Evolutionary conservation across 2,329 filamentous ascomycete genomes (phyloP).

Genomic region (Venturia nashicola): DNA sequence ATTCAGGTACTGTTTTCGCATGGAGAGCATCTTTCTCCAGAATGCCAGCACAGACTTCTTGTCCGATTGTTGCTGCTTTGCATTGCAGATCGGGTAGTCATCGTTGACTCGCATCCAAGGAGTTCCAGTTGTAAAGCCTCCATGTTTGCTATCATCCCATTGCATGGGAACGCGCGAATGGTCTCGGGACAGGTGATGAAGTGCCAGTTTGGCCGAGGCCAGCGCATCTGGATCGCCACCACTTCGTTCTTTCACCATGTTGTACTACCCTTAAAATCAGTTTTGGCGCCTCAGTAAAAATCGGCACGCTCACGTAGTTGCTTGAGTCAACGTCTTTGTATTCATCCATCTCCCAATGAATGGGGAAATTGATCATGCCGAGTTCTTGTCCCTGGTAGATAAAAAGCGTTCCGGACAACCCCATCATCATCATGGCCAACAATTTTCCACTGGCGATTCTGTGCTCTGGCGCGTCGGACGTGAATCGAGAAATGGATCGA

Average conservation of each 20-base stretch:
- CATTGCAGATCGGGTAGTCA: conserved; percentile 51
- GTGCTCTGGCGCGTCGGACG: conserved; percentile 32
- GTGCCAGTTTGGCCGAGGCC: conserved; percentile 31
- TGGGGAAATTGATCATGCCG: conserved; percentile 45
- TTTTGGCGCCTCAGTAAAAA: conserved; percentile 14
- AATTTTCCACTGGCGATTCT: conserved; percentile 39
- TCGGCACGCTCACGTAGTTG: conserved; percentile 28
- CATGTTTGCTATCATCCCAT: conserved; percentile 49
- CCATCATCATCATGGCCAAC: conserved; percentile 37
- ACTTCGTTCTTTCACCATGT: conserved; percentile 13
- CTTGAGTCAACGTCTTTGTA: conserved; percentile 53
- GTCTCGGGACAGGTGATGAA: conserved; percentile 51
- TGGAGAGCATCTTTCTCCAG: conserved; percentile 46
- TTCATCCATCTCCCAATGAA: conserved; percentile 35
- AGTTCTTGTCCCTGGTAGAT: conserved; percentile 52
- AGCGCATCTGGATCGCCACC: conserved; percentile 23
- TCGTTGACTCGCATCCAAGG: conserved; percentile 65
- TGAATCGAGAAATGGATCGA: conserved; percentile 42
- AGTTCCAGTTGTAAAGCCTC: conserved; percentile 48
- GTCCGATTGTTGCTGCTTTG: conserved; percentile 38
- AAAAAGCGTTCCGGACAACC: conserved; percentile 42
- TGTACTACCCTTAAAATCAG: conserved; percentile 1
- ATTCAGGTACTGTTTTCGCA: conserved; percentile 39
- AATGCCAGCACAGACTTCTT: conserved; percentile 44
- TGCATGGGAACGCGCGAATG: conserved; percentile 62